phyloP scores from a whole-genome alignment of 805 yeast genomes.

The Komagataella mondaviorum region DNA sequence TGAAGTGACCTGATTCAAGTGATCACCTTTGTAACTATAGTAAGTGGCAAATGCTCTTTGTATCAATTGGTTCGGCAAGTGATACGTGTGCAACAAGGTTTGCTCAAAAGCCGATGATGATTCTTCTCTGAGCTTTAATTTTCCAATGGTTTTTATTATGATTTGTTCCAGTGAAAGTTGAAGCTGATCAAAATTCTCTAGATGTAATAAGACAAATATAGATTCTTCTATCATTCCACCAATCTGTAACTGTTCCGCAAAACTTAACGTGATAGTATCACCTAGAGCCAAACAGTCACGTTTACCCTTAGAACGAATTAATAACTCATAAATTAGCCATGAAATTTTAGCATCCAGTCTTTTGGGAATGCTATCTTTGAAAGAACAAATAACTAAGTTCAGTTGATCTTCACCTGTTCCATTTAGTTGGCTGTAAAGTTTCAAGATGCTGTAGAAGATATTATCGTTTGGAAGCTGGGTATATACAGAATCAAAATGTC shows the following conservation, averaged over 20 bases:
- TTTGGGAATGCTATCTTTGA: not conserved
- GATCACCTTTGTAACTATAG: conserved; percentile 34
- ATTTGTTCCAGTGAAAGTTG: conserved; percentile 17
- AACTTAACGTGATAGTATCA: conserved; percentile 12
- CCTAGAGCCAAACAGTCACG: conserved; percentile 5
- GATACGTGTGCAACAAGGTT: conserved; percentile 15
- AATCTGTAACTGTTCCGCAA: conserved; percentile 38
- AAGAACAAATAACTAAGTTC: conserved; percentile 1
- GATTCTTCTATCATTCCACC: conserved; percentile 44
- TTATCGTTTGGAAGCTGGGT: conserved; percentile 5
- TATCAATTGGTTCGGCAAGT: conserved; percentile 33
- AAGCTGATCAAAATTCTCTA: conserved; percentile 16
- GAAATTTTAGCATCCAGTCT: conserved; percentile 2
- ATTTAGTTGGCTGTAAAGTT: conserved; percentile 14
- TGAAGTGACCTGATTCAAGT: conserved; percentile 45
- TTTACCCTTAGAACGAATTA: conserved; percentile 6
- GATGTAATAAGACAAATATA: conserved; percentile 46
- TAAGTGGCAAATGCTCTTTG: conserved; percentile 48
- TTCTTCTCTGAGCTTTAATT: conserved; percentile 16
- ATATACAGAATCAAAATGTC: conserved; percentile 5
- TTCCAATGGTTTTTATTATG: conserved; percentile 27
- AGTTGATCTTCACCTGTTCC: conserved; percentile 3
- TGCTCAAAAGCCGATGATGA: conserved; percentile 15
- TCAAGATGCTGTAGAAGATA: conserved; percentile 13
- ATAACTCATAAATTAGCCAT: conserved; percentile 7